Evolutionary conservation across 2,329 filamentous ascomycete species (phyloP).

Genomic region (Mollisia scopiformis): DNA sequence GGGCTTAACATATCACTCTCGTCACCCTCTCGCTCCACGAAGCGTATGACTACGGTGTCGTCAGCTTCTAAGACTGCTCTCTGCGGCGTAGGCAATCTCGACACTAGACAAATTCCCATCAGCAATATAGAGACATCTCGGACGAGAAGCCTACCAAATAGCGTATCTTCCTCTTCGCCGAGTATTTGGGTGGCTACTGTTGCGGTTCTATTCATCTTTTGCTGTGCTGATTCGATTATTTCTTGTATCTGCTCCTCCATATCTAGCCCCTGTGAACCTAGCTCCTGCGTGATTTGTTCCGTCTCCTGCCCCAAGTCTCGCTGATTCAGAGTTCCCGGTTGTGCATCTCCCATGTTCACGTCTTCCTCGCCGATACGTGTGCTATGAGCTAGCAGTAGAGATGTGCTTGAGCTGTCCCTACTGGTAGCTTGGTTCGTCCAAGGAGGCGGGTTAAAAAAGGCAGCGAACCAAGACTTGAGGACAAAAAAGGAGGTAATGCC

Average conservation of each 20-base stretch:
- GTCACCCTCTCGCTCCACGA: slow-evolving; percentile 16
- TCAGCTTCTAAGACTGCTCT: background rate
- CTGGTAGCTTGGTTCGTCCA: slow-evolving; percentile 4
- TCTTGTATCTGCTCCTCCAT: slow-evolving; percentile 8
- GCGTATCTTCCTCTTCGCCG: slow-evolving; percentile 10
- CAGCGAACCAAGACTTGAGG: slow-evolving; percentile 22
- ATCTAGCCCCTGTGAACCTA: background rate
- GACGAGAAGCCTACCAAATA: too few species aligned
- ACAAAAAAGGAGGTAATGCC: slow-evolving; percentile 28
- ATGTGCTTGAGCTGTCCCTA: slow-evolving; percentile 3
- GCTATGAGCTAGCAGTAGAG: background rate
- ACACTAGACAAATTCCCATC: slow-evolving; percentile 14
- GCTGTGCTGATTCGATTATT: slow-evolving; percentile 4
- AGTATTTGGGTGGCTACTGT: slow-evolving; percentile 2
- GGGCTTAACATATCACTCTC: slow-evolving; percentile 6
- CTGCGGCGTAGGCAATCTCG: slow-evolving; percentile 7
- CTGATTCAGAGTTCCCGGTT: background rate
- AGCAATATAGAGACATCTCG: too few species aligned
- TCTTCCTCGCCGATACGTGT: slow-evolving; percentile 3
- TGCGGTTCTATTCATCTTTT: slow-evolving; percentile 5
- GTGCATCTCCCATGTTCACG: slow-evolving; percentile 7
- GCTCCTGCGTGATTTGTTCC: slow-evolving; percentile 1
- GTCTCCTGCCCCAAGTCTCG: slow-evolving; percentile 9
- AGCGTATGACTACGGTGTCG: slow-evolving; percentile 12
- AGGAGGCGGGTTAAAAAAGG: slow-evolving; percentile 22